Percentiles rank a stretch among this genome's conserved stretches.
These are phyloP conservation scores for Cladosporium sp. DNA, from an alignment of 2,329 filamentous ascomycete genomes.

Conservation along the genomic window DNA sequence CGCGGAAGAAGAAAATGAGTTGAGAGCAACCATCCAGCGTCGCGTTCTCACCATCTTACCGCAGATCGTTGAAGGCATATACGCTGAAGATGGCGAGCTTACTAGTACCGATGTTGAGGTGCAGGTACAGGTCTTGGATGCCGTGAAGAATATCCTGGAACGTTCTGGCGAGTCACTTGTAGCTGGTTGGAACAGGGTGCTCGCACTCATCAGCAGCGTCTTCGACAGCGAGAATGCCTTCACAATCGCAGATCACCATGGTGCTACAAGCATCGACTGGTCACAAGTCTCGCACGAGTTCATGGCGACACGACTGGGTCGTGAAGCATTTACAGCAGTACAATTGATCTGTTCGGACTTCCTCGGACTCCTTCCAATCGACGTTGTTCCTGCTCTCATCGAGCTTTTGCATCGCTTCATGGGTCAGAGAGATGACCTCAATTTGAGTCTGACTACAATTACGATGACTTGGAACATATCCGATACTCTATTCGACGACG, in stretches of 20 bases:
- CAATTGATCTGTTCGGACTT: slow-evolving; percentile 97
- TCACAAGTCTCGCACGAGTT: slow-evolving; percentile 36
- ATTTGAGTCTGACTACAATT: slow-evolving; percentile 92
- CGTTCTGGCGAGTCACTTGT: slow-evolving; percentile 82
- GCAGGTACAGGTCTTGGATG: slow-evolving; percentile 70
- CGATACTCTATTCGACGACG: slow-evolving; percentile 59
- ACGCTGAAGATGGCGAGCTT: slow-evolving; percentile 33
- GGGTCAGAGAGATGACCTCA: slow-evolving; percentile 86
- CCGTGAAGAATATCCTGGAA: slow-evolving; percentile 73
- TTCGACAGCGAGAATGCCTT: slow-evolving; percentile 55
- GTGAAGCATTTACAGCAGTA: slow-evolving; percentile 83
- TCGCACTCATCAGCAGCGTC: slow-evolving; percentile 81
- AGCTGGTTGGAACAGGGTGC: slow-evolving; percentile 82
- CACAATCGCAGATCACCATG: slow-evolving; percentile 18
- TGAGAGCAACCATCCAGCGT: slow-evolving; percentile 34
- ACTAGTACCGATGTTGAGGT: slow-evolving; percentile 50
- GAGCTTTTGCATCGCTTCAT: slow-evolving; percentile 89
- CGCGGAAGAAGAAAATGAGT: slow-evolving; percentile 47
- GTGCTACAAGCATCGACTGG: slow-evolving; percentile 33
- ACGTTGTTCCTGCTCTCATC: slow-evolving; percentile 76
- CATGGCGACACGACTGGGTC: slow-evolving; percentile 72
- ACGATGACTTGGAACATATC: slow-evolving; percentile 97
- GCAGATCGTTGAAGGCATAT: slow-evolving; percentile 47
- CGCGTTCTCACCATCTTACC: slow-evolving; percentile 43
- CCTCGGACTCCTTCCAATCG: slow-evolving; percentile 67